Conservation (phyloP, 495 filamentous ascomycete species). For the Aspergillus homomorphus region DNA sequence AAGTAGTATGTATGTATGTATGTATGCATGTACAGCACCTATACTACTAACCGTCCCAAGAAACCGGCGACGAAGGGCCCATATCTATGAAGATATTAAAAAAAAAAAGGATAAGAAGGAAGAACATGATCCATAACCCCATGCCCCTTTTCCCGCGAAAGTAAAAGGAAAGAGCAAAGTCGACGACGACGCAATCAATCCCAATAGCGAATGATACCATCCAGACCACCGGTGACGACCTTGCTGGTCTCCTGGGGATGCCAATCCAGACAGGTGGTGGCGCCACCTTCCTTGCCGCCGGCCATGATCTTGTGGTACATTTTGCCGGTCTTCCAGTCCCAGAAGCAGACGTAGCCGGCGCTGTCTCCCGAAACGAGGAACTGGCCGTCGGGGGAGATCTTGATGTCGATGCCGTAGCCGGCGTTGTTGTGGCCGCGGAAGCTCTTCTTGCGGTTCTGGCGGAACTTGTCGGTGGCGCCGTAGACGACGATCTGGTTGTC, state of each 20-base stretch:
- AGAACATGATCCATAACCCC: too few relatives aligned
- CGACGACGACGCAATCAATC: conserved; percentile 67
- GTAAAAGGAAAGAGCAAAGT: too few relatives aligned
- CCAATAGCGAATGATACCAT: conserved; percentile 91
- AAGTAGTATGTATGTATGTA: too few relatives aligned
- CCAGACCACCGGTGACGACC: conserved; percentile 84
- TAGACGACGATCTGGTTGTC: conserved; percentile 98
- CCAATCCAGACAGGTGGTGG: conserved; percentile 83
- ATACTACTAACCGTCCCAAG: too few relatives aligned
- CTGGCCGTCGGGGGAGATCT: conserved; percentile 84
- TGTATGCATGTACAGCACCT: too few relatives aligned
- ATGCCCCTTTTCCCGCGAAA: too few relatives aligned
- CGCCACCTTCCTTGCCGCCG: conserved; percentile 56
- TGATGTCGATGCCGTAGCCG: conserved; percentile 87
- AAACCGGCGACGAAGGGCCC: too few relatives aligned
- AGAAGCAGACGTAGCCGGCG: conserved; percentile 88
- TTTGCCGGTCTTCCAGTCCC: conserved; percentile 99
- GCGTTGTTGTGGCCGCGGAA: conserved; percentile 95
- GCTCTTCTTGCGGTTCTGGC: conserved; percentile 93
- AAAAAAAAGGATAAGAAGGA: too few relatives aligned
- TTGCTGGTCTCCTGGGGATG: conserved; percentile 94
- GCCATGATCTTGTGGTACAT: conserved; percentile 95
- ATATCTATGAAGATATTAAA: too few relatives aligned
- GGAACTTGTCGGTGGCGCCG: conserved; percentile 88
- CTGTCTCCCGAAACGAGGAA: conserved; percentile 82